Evolutionary conservation across 164 flowering plant genomes (phyloP), one percentile per base, ranked within the genome.

Genomic region (Magnolia changhungtana): DNA sequence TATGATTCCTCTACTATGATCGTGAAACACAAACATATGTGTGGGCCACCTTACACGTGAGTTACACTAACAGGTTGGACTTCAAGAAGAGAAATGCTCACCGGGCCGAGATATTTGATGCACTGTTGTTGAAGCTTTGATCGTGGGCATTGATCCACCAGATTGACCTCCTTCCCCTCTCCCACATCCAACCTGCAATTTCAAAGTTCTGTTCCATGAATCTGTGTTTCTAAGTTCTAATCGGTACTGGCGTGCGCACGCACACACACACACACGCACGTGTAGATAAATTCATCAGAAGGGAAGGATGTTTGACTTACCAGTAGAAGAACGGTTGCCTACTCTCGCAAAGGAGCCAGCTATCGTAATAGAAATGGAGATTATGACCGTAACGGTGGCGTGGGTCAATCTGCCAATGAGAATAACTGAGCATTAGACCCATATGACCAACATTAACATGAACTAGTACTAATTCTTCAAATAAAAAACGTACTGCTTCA

Each of bases 301-400:
- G n/a, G 66, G 14, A 10, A 16, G 67, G n/a, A 9, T 24, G 37
- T 10, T 72, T 45, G 8, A 76, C 84, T 85, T 88, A 94, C 99
- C 99, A 96, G 79, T 96, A 94, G 84, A 96, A 96, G 82, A 93
- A 96, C 13, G 98, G 99, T 52, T 96, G 87, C 81, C 75, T 83
- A 74, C 98, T 92, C 19, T 90, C 84, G 78, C 98, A 91, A 8
- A 88, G 90, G n/a, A 94, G 90, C 99, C 99, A 96, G 19, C 74
- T 85, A 76, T 67, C 88, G 77, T 90, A 96, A 75, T 94, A 96
- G 76, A 90, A 89, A 50, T 92, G 97, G 72, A 96, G 94, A 80
- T 94, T 96, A 75, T 94, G 98, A 37, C 99, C 99, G 81, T 96
- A 96, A 2, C 99, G 97, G 75, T 96, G 99, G 20, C 99, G 87